phyloP scores from a whole-genome alignment of 2,329 filamentous ascomycete genomes.

The Aspergillus terreus region DNA sequence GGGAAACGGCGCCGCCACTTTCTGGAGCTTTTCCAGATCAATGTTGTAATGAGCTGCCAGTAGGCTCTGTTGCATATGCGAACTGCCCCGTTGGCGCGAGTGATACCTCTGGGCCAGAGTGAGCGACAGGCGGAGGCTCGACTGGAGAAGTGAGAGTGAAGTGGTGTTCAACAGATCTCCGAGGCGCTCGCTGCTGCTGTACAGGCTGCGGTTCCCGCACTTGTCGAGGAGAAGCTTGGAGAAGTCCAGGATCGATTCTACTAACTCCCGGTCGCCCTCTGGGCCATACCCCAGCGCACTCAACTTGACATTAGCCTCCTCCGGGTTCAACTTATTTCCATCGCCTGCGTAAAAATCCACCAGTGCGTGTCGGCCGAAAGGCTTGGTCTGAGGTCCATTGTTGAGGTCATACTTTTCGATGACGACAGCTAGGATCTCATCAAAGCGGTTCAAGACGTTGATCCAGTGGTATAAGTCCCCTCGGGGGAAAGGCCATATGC shows the following conservation, averaged over 20 bases:
- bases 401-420: conserved; percentile 75
- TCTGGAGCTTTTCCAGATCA: conserved; percentile 73
- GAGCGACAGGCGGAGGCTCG: conserved; percentile 74
- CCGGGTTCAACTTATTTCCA: conserved; percentile 55
- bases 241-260: conserved; percentile 79
- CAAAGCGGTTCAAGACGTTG: conserved; percentile 86
- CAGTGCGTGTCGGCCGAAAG: conserved; percentile 56
- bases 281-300: conserved; percentile 59
- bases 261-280: conserved; percentile 75
- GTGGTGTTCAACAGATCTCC: conserved; percentile 87
- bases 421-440: conserved; percentile 78
- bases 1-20: conserved; percentile 75
- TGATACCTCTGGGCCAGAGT: conserved; percentile 91
- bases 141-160: conserved; percentile 71
- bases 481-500: conserved; percentile 89
- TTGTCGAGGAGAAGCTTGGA: conserved; percentile 86
- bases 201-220: conserved; percentile 94
- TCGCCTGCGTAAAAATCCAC: conserved; percentile 51
- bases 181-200: conserved; percentile 85
- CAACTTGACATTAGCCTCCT: conserved; percentile 54
- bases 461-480: conserved; percentile 99
- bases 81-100: conserved; percentile 72
- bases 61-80: conserved; percentile 66
- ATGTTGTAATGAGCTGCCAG: conserved; percentile 78
- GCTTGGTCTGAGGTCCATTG: conserved; percentile 72